Base-by-base conservation (phyloP, 2,329 filamentous ascomycete genomes). In the Cladorrhinum sp. region DNA sequence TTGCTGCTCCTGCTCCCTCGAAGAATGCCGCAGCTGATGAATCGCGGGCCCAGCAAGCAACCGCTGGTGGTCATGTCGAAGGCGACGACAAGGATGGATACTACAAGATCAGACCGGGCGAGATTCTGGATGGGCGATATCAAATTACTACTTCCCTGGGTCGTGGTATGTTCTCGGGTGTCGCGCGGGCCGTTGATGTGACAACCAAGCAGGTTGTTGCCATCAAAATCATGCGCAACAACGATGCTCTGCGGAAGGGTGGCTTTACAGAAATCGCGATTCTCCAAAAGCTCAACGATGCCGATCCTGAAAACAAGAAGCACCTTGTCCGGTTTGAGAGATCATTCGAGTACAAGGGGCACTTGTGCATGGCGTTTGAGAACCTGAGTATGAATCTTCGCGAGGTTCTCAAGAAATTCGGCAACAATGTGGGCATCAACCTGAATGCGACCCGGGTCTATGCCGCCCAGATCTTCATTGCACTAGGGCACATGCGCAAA, bases 181-280 rank as follows among this genome's bases (percentile, higher is more conserved):
- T 99, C n/a, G 92, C 95, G 57, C 87, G 92, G 65, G 95, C 95
- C 22, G 83, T 85, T 64, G 93, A 97, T 74, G 84, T 88, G 22
- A 86, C 85, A 53, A 90, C 83, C 60, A 88, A 87, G 69, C 84
- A 85, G 67, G 74, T 90, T n/a, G 93, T 98, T 29, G 95, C 95
- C 23, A 90, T 99, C 81, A 99, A 99, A 77, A 95, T 99, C 69
- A 96, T 98, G 75, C 90, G 95, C 64, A 96, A 96, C 75, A 98
- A 99, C 70, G 93, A 96, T 71, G 90, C 91, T 12, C 89, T 97
- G 74, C 84, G 87, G 66, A 97, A 96, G 75, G 93, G 92, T 50
- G 95, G 93, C 20, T 87, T 92, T 74, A 97, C 95, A 61, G 95
- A 99, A 74, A 96, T 98, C 72, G 90, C 91, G 48, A 96, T 98